phyloP scores from a whole-genome alignment of 139 green algal species.

The Tetraselmis striata region DNA sequence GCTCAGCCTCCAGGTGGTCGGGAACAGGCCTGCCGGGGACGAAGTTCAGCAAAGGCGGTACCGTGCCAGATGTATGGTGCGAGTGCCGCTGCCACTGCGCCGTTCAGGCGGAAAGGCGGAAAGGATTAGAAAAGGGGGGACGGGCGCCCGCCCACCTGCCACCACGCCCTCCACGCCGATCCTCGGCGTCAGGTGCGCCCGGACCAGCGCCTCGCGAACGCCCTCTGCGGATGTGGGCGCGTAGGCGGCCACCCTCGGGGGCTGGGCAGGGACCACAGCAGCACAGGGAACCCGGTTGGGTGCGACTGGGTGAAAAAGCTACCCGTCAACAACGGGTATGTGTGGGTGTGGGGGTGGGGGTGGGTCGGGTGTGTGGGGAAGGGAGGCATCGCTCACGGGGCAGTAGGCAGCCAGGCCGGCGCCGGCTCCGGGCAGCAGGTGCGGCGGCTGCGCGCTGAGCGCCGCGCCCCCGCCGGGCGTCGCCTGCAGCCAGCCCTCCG shows the following conservation, averaged over 20 bases:
- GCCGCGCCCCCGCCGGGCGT: no score
- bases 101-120: neutral
- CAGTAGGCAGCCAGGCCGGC: neutral
- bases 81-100: neutral
- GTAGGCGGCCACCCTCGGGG: neutral
- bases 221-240: neutral
- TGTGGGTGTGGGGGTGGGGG: neutral
- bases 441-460: neutral
- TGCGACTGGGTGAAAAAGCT: neutral
- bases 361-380: no score
- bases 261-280: neutral
- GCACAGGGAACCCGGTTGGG: neutral
- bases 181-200: neutral
- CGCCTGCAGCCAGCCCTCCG: neutral
- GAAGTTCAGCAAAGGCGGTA: neutral
- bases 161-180: neutral
- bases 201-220: neutral
- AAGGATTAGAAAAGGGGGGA: neutral
- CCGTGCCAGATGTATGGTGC: no score
- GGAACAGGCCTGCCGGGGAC: neutral
- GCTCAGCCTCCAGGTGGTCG: neutral
- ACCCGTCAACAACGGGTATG: neutral
- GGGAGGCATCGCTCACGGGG: neutral
- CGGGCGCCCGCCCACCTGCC: neutral
- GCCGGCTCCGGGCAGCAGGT: neutral